phyloP scores from a whole-genome alignment of 768 basidiomycete genomes.

The Obba rivulosa region DNA sequence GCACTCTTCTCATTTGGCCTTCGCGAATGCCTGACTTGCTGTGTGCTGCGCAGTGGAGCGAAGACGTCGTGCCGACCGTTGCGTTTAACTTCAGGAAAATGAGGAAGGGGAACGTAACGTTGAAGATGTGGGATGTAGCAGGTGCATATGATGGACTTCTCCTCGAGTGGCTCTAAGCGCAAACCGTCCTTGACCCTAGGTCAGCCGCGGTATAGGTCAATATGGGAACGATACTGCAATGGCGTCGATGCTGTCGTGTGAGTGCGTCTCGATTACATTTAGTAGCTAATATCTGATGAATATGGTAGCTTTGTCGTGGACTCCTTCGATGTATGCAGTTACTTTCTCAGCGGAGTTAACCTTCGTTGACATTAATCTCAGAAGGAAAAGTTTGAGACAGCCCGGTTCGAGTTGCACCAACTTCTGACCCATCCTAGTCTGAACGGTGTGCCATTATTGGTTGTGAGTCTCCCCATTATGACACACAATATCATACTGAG shows the following conservation, averaged over 20 bases:
- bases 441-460: conserved; percentile 70
- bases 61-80: conserved; percentile 94
- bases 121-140: conserved; percentile 96
- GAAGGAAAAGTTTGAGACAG: conserved; percentile 79
- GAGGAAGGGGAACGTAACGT: conserved; percentile 80
- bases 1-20: conserved; percentile 4
- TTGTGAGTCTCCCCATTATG: no score
- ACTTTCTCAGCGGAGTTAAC: no score
- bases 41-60: conserved; percentile 70
- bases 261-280: conserved; percentile 23
- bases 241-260: conserved; percentile 92
- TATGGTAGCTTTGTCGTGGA: conserved; percentile 82
- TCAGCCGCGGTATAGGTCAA: conserved; percentile 89
- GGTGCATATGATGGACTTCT: conserved; percentile 38
- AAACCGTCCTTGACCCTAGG: conserved; percentile 37
- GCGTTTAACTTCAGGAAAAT: conserved; percentile 91
- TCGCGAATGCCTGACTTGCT: not conserved
- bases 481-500: not conserved
- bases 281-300: not conserved
- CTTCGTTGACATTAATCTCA: conserved; percentile 25
- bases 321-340: conserved; percentile 81
- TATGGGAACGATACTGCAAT: conserved; percentile 94
- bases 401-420: conserved; percentile 80
- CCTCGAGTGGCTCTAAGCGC: not conserved
- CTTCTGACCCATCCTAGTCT: conserved; percentile 63